Conservation (phyloP, 345 rosid species). For the Ailanthus altissimus region DNA sequence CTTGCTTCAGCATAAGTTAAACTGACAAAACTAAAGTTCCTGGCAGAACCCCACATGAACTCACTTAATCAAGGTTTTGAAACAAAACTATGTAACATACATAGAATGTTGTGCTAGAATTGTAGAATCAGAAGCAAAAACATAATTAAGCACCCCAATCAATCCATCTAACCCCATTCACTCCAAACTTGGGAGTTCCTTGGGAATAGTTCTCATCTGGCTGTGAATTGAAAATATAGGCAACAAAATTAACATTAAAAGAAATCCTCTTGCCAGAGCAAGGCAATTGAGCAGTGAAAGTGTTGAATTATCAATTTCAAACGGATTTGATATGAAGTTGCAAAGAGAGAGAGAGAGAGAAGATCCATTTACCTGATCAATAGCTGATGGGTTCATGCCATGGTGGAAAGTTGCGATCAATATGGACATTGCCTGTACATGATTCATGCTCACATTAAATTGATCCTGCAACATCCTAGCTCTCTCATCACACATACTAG, state of each 20-base stretch:
- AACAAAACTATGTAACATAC: not conserved
- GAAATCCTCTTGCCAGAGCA: conserved; percentile 3
- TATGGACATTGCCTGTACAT: conserved; percentile 95
- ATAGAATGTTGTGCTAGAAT: not conserved
- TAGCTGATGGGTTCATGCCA: conserved; percentile 85
- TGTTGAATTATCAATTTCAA: conserved; percentile 12
- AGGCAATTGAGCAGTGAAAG: conserved; percentile 17
- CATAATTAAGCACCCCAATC: conserved; percentile 7
- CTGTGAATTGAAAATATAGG: conserved; percentile 8
- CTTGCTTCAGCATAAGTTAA: conserved; percentile 22
- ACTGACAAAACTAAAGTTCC: conserved; percentile 4
- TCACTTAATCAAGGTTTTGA: conserved; percentile 7
- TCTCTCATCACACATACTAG: conserved; percentile 94
- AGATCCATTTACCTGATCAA: conserved; percentile 74
- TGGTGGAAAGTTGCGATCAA: conserved; percentile 95
- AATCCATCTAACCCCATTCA: conserved; percentile 14
- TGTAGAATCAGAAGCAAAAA: not conserved
- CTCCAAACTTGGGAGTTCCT: conserved; percentile 15
- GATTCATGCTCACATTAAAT: conserved; percentile 98
- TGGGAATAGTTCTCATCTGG: not conserved
- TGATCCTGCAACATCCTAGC: conserved; percentile 99
- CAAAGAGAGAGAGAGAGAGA: conserved; percentile 12
- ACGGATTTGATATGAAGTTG: not conserved
- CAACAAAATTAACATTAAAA: conserved; percentile 12
- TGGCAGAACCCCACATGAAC: not conserved